Base-by-base conservation (phyloP, 495 filamentous ascomycete species). In the Trichocladium antarcticum region DNA sequence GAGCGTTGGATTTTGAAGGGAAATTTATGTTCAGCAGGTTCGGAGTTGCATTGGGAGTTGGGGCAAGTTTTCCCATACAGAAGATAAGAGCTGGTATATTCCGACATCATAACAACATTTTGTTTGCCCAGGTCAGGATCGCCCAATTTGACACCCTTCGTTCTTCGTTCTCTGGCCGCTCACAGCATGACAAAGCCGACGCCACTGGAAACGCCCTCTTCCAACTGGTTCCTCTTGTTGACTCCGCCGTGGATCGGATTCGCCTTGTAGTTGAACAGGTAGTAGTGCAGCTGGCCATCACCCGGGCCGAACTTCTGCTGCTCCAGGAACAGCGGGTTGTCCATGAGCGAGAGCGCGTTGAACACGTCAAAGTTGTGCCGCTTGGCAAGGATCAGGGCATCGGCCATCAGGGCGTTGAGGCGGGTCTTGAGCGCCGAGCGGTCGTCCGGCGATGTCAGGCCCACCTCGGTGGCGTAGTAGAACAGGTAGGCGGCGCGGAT, bases 201-300 rank as follows among this genome's bases (percentile, higher is more conserved):
- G 2, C 93, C 90, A 50, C 90, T 89, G 61, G 87, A 78, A 47
- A 76, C 72, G 44, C 79, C 78, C 45, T 78, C 76, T 62, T 94
- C 87, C 14, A 85, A 67, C 45, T 75, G 68, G 58, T 92, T 92
- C 54, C 75, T 78, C 47, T 76, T 73, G 64, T 95, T 81, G 20
- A 96, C 80, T 22, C 92, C 92, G 20, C 92, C 89, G 9, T 77
- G 70, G 51, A 98, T 80, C 8, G 81, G 81, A 37, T 81, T 76
- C 8, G 88, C 83, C 29, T 86, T 81, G 73, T 95, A 98, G 69
- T 97, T 98, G 74, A 90, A 98, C 12, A 98, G 73, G 62, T 98
- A 98, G 66, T 83, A 98, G 61, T 97, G 88, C 48, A 98, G 71
- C 61, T 89, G 85, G 39, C 92, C 92, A 60, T 98, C 92, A 14